Conservation (phyloP, 805 yeast genomes). For the Zygosaccharomyces lentus region DNA sequence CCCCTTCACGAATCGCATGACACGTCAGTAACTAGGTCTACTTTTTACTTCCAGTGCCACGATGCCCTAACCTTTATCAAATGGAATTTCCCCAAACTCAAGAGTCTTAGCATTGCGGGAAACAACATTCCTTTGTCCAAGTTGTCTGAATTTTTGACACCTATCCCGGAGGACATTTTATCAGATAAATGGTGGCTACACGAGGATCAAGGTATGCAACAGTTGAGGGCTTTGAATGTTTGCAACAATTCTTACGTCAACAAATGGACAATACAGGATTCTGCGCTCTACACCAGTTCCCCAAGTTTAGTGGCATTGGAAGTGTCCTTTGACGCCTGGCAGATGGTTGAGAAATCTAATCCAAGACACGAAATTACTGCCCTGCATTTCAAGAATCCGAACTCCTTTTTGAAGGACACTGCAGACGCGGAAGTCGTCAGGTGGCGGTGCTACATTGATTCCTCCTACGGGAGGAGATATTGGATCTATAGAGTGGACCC, state of each 20-base stretch:
- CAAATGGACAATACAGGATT: slow-evolving; percentile 55
- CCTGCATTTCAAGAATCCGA: slow-evolving; percentile 19
- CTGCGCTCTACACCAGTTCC: slow-evolving; percentile 43
- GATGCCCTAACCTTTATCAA: slow-evolving; percentile 39
- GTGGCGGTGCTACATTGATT: slow-evolving; percentile 36
- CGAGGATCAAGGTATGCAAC: slow-evolving; percentile 20
- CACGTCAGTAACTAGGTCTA: slow-evolving; percentile 17
- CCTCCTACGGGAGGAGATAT: slow-evolving; percentile 63
- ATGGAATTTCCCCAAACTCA: slow-evolving; percentile 38
- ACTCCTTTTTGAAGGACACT: slow-evolving; percentile 22
- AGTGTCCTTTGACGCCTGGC: slow-evolving; percentile 50
- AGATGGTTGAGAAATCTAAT: slow-evolving; percentile 31
- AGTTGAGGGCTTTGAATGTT: slow-evolving; percentile 58
- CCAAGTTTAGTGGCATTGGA: slow-evolving; percentile 60
- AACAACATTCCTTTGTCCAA: slow-evolving; percentile 34
- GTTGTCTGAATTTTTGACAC: slow-evolving; percentile 35
- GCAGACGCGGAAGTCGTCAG: slow-evolving; percentile 22
- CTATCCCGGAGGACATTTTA: slow-evolving; percentile 16
- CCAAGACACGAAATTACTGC: slow-evolving; percentile 25
- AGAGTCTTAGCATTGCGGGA: slow-evolving; percentile 37
- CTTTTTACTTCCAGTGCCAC: slow-evolving; percentile 29
- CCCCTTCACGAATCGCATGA: slow-evolving; percentile 44
- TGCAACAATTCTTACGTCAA: slow-evolving; percentile 58
- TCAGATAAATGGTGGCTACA: slow-evolving; percentile 16
- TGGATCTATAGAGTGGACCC: slow-evolving; percentile 61